These are phyloP conservation scores for Paramecium primaurelia DNA, from an alignment of 73 alveolate genomes.

Conservation along the genomic window DNA sequence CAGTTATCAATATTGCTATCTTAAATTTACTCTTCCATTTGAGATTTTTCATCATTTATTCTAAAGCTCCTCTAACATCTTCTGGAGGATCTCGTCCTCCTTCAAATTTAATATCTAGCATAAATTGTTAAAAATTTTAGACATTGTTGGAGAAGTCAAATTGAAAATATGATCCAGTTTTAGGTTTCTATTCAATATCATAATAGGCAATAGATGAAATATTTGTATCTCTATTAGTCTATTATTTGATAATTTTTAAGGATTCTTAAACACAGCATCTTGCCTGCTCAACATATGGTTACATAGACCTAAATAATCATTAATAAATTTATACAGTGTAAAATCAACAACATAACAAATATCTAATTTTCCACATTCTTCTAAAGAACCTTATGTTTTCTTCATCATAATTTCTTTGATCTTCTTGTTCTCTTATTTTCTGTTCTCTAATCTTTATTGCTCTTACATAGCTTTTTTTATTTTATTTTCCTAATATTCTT, in stretches of 20 bases:
- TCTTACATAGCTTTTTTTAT: neutral
- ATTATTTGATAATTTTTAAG: neutral
- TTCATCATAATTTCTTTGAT: neutral
- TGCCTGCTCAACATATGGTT: neutral
- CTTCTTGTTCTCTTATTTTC: neutral
- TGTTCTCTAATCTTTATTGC: neutral
- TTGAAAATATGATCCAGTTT: neutral
- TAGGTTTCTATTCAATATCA: neutral
- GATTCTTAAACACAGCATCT: neutral
- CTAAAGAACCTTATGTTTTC: neutral
- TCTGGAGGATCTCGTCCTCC: slow-evolving; percentile 76
- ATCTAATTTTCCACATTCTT: neutral
- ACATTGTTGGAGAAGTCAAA: neutral
- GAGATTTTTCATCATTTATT: slow-evolving; percentile 56
- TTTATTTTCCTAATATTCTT: neutral
- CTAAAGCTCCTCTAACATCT: slow-evolving; percentile 74
- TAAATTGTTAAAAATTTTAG: neutral
- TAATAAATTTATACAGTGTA: neutral
- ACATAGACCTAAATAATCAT: neutral
- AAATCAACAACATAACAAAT: neutral
- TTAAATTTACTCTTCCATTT: slow-evolving; percentile 70
- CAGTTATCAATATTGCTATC: slow-evolving; percentile 71
- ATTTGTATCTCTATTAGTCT: neutral
- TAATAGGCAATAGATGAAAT: neutral
- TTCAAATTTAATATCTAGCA: neutral